phyloP scores from a whole-genome alignment of 2,329 filamentous ascomycete genomes.

The Plenodomus tracheiphilus region DNA sequence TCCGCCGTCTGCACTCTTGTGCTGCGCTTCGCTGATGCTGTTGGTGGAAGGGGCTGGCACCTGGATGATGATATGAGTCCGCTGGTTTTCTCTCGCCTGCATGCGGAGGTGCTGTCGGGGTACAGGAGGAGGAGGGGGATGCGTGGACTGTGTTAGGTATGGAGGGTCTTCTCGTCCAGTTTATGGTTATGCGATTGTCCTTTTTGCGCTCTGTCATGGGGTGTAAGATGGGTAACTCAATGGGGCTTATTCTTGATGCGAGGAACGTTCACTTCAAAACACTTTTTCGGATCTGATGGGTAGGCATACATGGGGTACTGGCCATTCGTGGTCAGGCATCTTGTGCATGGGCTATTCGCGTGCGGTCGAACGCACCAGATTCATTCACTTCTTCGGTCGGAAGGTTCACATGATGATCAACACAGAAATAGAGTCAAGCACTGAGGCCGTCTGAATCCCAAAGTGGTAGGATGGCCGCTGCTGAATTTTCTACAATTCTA shows the following conservation, averaged over 20 bases:
- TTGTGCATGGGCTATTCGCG: conserved; percentile 45
- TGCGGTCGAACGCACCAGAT: conserved; percentile 72
- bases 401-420: conserved; percentile 78
- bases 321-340: neutral
- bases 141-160: conserved; percentile 34
- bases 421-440: conserved; percentile 98
- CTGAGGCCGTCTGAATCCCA: conserved; percentile 66
- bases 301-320: conserved; percentile 31
- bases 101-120: conserved; percentile 20
- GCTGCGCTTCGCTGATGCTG: conserved; percentile 20
- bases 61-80: conserved; percentile 93
- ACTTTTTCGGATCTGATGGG: conserved; percentile 51
- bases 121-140: conserved; percentile 38
- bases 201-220: conserved; percentile 40
- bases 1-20: conserved; percentile 58
- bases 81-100: conserved; percentile 49
- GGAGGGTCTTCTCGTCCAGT: conserved; percentile 81
- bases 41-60: conserved; percentile 49
- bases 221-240: conserved; percentile 80
- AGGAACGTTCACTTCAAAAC: conserved; percentile 66
- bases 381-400: conserved; percentile 41
- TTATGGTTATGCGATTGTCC: conserved; percentile 97
- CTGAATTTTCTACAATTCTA: conserved; percentile 52
- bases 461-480: conserved; percentile 49
- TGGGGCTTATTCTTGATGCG: conserved; percentile 99